A percentile compares a stretch with the other conserved stretches of the same genome.
These are phyloP conservation scores for Parietaria judaica DNA, from an alignment of 306 rosid species.

Conservation along the genomic window DNA sequence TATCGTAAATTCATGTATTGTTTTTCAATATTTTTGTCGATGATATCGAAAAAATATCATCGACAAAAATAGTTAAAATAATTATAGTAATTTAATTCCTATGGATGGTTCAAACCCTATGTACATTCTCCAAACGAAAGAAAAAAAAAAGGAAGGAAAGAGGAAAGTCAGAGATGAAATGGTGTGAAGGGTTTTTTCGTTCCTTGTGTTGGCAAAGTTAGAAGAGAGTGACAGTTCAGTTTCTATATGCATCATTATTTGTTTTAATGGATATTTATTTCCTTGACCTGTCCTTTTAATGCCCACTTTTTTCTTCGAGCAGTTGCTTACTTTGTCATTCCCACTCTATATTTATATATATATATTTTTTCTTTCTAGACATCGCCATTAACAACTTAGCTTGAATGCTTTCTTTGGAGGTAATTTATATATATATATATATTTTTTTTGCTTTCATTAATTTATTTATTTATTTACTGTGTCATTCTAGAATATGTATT, in stretches of 20 bases:
- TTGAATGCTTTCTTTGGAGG: background rate
- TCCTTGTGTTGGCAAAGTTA: constrained; percentile 15
- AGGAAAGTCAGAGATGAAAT: background rate
- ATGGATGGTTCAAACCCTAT: no score
- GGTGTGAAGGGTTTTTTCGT: constrained; percentile 5
- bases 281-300: constrained; percentile 21
- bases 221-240: constrained; percentile 22
- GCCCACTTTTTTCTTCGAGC: constrained; percentile 8
- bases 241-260: constrained; percentile 16
- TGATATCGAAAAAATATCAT: no score
- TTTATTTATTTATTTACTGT: background rate
- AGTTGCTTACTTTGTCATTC: constrained; percentile 5
- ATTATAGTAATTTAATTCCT: no score
- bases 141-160: background rate
- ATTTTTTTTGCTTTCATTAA: background rate
- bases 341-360: no score
- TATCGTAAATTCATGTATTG: no score
- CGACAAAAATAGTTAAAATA: no score
- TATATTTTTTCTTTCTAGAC: background rate
- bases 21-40: no score
- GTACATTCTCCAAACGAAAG: no score
- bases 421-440: background rate
- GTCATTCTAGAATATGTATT: background rate
- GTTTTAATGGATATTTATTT: constrained; percentile 18
- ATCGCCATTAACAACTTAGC: background rate